Base-by-base conservation (phyloP, 768 basidiomycete genomes). In the Symmetrospora coprosmae region DNA sequence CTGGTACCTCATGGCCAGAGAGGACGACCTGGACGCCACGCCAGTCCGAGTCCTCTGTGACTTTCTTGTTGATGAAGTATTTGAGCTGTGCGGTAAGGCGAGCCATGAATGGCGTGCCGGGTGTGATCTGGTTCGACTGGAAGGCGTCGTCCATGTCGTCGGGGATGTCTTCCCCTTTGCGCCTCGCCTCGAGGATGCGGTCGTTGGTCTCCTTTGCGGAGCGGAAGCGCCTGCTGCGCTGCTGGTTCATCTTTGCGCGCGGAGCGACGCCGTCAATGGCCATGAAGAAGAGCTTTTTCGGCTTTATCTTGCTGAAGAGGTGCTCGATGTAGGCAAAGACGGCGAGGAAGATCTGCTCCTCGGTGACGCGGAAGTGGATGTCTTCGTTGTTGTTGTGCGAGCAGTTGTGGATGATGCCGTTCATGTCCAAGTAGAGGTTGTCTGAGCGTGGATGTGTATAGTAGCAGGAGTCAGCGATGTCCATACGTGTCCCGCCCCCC, bases 241-340 rank as follows among this genome's bases (percentile, higher is more conserved):
- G 92, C 73, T 97, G 92, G 71, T 99, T 99, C 92, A 96, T 94
- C 79, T 99, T 97, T 33, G 92, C 92, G 45, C 92, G 77, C 3
- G 92, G 92, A 0, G 92, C 92, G 14, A 96, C 91, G 47, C 92
- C 92, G 71, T 97, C 94, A 45, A 99, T 84, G 25, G 92, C 94
- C 86, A 99, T 92, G 74, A 94, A 97, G 73, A 97, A 96, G 13
- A 94, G 76, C 71, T 96, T 94, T 78, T 87, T 85, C 0, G 94
- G 94, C 72, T 91, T 96, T 64, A 99, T 96, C 76, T 91, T 96
- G 30, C 83, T 81, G 73, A 99, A 99, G 6, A 99, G 78, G 69
- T 88, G 86, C 75, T 96, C 90, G 62, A 97, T 88, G 75, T 99
- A 99, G 53, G 87, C 78, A 70, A 97, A 97, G 68, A 97, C 90